These are phyloP conservation scores for Solanum aculeatissimum DNA, from an alignment of 305 asterid genomes.

Conservation along the genomic window DNA sequence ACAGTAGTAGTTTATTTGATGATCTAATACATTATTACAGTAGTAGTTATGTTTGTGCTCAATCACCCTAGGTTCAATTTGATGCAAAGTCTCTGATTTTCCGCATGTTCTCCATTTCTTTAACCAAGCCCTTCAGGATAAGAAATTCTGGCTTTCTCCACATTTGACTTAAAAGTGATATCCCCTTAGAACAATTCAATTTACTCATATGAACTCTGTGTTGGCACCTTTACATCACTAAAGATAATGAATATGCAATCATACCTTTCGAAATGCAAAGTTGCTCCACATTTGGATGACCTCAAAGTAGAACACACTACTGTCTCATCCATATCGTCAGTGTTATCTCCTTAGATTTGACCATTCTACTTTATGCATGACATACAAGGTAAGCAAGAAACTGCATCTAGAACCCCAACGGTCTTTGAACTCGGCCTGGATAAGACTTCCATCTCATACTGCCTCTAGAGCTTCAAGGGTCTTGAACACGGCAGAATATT, in stretches of 20 bases:
- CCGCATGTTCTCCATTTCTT: background rate
- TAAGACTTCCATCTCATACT: background rate
- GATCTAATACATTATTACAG: background rate
- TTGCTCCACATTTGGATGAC: background rate
- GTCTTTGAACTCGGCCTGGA: background rate
- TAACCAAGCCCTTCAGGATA: background rate
- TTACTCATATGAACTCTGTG: background rate
- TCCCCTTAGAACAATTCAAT: background rate
- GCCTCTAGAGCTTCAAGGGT: background rate
- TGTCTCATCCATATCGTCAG: background rate
- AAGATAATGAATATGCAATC: background rate
- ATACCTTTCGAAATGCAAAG: background rate
- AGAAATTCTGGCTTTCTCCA: background rate
- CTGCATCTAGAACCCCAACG: background rate
- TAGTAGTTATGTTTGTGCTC: background rate
- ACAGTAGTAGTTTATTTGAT: background rate
- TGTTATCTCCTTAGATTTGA: background rate
- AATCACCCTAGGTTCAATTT: background rate
- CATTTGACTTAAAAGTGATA: background rate
- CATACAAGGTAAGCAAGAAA: background rate
- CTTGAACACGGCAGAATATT: background rate
- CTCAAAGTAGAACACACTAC: background rate
- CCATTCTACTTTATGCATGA: background rate
- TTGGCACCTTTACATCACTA: background rate
- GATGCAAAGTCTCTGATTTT: background rate